Evolutionary conservation across 441 rosid species (phyloP).

Genomic region (Eutrema salsugineum): DNA sequence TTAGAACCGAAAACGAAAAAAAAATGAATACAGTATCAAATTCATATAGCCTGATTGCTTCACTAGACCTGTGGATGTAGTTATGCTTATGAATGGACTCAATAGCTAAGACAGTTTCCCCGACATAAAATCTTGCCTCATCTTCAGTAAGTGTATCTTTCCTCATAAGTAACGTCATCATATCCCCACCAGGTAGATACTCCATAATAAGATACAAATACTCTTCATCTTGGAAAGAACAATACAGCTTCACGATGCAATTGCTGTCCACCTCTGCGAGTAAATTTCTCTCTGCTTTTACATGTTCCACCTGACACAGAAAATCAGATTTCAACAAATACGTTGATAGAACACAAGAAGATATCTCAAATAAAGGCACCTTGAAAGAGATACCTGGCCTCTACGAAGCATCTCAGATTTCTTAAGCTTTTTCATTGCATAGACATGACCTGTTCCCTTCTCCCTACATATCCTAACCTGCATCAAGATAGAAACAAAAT

Average conservation of each 20-base stretch:
- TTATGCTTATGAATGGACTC: slow-evolving; percentile 96
- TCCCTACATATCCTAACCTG: slow-evolving; percentile 92
- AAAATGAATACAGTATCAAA: neutral
- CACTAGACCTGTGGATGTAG: slow-evolving; percentile 81
- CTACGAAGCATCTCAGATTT: slow-evolving; percentile 99
- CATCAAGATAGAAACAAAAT: slow-evolving; percentile 9
- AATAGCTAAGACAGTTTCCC: slow-evolving; percentile 91
- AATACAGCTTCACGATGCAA: slow-evolving; percentile 89
- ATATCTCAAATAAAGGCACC: neutral
- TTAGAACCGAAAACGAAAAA: neutral
- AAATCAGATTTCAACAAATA: slow-evolving; percentile 21
- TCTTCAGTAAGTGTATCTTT: slow-evolving; percentile 90
- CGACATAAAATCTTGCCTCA: slow-evolving; percentile 92
- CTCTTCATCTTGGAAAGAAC: slow-evolving; percentile 97
- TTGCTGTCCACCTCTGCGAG: slow-evolving; percentile 98
- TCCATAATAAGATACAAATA: slow-evolving; percentile 92
- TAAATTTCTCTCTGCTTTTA: slow-evolving; percentile 94
- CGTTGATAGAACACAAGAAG: neutral
- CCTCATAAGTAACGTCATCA: slow-evolving; percentile 98
- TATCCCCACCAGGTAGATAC: slow-evolving; percentile 98
- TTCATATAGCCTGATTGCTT: neutral
- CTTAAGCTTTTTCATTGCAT: slow-evolving; percentile 96
- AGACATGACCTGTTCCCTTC: slow-evolving; percentile 80
- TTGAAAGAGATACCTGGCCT: slow-evolving; percentile 61
- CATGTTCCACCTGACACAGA: slow-evolving; percentile 85